Evolutionary conservation across 495 filamentous ascomycete genomes (phyloP).

Genomic region (Aspergillus funiculosus): DNA sequence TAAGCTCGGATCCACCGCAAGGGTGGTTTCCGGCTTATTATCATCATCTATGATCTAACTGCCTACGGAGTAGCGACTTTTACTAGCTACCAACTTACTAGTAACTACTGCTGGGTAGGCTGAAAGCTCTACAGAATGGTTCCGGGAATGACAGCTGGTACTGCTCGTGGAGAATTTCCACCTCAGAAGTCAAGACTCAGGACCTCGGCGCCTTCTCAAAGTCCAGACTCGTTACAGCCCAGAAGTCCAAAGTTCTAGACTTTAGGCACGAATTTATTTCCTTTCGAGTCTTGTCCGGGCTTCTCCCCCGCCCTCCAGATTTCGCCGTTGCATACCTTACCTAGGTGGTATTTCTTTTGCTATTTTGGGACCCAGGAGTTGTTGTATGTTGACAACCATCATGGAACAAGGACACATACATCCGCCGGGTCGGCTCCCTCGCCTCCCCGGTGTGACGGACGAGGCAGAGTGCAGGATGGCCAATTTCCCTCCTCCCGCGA

Average conservation of each 20-base stretch:
- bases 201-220: no score
- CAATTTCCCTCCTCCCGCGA: background rate
- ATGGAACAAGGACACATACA: conserved; percentile 1
- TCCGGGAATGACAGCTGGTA: no score
- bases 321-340: no score
- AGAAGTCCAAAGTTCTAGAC: no score
- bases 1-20: conserved; percentile 2
- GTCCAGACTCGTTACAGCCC: no score
- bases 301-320: no score
- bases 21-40: background rate
- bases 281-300: no score
- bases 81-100: background rate
- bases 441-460: conserved; percentile 6
- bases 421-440: conserved; percentile 10
- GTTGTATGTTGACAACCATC: background rate
- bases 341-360: no score
- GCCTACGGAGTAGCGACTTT: background rate
- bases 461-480: background rate
- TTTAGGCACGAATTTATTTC: no score
- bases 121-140: background rate
- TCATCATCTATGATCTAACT: no score
- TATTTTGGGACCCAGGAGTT: background rate
- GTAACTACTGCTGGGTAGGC: background rate
- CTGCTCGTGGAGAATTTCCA: no score
- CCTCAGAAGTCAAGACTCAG: no score